Base-by-base conservation (phyloP, 2,329 filamentous ascomycete species). In the Septoria petroselini region DNA sequence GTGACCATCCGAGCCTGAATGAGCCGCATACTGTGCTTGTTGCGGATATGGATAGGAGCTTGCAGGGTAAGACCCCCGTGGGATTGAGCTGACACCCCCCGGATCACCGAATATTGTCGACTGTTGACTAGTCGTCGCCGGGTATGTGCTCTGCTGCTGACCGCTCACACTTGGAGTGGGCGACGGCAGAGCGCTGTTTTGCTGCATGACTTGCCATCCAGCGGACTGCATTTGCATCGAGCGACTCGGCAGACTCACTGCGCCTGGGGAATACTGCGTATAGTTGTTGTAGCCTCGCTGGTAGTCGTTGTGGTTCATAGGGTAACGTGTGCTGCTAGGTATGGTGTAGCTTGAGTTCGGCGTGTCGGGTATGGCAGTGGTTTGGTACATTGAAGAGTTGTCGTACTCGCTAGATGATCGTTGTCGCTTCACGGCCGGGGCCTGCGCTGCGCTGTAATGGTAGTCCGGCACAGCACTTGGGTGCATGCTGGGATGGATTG, bases 321-420 rank as follows among this genome's bases (percentile, higher is more conserved):
- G 43, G n/a, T 51, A 53, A 8, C 54, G 51, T n/a, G 49, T 55
- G 4, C 35, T 52, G 21, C 44, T 57, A 8, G 57, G 52, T 33
- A 59, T 51, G 12, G 52, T 48, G 43, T 51, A 55, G 14, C 43
- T 49, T n/a, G 54, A 48, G 21, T 53, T 41, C 3, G 49, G 41
- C 9, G 45, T 41, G 9, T 59, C 52, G 9, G 31, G 43, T n/a
- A 49, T 34, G 7, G 52, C 41, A 25, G 54, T 34, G 30, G 39
- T 41, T 12, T 50, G 44, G 33, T 60, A 60, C 45, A 57, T 5
- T 9, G 23, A 21, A 9, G 55, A 48, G 41, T 37, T 50, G 25
- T 57, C 59, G 45, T 61, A 62, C 38, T 62, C 60, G 37, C 55
- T 61, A 21, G 58, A 53, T 15, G 61, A 56, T 50, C 60, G 50